These are phyloP conservation scores for Phoma sp. DNA, from an alignment of 2,329 filamentous ascomycete species.

Conservation along the genomic window DNA sequence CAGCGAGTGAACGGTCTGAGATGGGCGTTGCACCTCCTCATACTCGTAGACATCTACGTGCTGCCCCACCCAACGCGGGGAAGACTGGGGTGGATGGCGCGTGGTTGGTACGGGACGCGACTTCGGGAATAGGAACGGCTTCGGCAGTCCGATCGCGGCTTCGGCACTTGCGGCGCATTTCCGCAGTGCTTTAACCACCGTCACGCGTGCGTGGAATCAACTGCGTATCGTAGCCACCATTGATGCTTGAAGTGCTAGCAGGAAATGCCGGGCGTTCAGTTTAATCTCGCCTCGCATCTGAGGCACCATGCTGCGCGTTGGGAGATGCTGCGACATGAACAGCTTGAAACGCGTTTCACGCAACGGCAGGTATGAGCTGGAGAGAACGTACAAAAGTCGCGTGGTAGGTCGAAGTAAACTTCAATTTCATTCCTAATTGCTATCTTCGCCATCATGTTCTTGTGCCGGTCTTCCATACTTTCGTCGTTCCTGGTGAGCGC, in stretches of 20 bases:
- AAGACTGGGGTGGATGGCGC: background rate
- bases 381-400: constrained; percentile 4
- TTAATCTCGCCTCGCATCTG: background rate
- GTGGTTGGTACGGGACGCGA: constrained; percentile 4
- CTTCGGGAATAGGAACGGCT: constrained; percentile 7
- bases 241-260: background rate
- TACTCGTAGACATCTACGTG: background rate
- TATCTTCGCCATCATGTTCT: background rate
- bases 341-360: constrained; percentile 20
- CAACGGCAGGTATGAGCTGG: background rate
- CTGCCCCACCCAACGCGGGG: constrained; percentile 18
- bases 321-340: constrained; percentile 15
- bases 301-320: constrained; percentile 5
- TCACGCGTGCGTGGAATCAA: no score
- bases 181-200: background rate
- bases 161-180: constrained; percentile 7
- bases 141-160: constrained; percentile 5
- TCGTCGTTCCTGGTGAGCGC: background rate
- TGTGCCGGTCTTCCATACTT: background rate
- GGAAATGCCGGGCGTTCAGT: background rate
- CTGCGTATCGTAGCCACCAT: background rate
- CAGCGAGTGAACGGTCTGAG: background rate
- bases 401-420: background rate
- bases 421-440: background rate
- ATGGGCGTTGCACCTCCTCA: background rate